Evolutionary conservation across 1,284 basidiomycete genomes (phyloP).

Genomic region (Microbotryum intermedium): DNA sequence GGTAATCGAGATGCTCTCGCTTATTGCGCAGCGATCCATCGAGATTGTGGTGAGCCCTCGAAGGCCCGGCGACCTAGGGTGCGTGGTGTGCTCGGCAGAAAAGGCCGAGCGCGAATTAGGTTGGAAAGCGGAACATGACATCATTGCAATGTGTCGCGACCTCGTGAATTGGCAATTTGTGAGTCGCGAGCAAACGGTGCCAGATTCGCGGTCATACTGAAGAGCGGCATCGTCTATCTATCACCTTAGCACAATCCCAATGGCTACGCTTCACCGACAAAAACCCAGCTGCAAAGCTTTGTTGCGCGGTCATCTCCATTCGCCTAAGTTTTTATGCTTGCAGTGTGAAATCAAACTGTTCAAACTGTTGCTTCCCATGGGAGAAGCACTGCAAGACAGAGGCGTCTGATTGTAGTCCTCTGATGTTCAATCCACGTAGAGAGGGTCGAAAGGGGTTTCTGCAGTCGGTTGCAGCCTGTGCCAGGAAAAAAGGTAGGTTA

Average conservation of each 20-base stretch:
- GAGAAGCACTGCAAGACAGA: too few species aligned
- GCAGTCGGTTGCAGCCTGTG: conserved; percentile 69
- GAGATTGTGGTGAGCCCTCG: conserved; percentile 18
- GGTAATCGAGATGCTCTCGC: conserved; percentile 17
- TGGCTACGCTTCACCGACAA: not conserved
- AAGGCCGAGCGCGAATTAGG: conserved; percentile 23
- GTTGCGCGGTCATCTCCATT: too few species aligned
- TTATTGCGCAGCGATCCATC: conserved; percentile 15
- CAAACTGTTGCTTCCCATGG: too few species aligned
- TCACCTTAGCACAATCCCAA: conserved; percentile 2
- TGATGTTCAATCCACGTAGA: too few species aligned
- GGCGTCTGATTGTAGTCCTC: too few species aligned
- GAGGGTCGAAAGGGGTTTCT: conserved; percentile 59
- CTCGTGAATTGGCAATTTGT: conserved; percentile 12
- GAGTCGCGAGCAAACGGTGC: not conserved
- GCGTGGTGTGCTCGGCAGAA: conserved; percentile 18
- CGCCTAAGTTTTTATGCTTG: too few species aligned
- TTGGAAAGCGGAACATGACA: conserved; percentile 16
- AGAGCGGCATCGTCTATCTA: not conserved
- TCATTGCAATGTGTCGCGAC: conserved; percentile 12
- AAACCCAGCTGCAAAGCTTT: too few species aligned
- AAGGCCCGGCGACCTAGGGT: conserved; percentile 22
- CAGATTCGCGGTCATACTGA: not conserved
- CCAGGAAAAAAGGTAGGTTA: too few species aligned
- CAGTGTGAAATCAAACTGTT: too few species aligned